Evolutionary conservation across 2,329 filamentous ascomycete genomes (phyloP).

Genomic region (Colletotrichum karsti): DNA sequence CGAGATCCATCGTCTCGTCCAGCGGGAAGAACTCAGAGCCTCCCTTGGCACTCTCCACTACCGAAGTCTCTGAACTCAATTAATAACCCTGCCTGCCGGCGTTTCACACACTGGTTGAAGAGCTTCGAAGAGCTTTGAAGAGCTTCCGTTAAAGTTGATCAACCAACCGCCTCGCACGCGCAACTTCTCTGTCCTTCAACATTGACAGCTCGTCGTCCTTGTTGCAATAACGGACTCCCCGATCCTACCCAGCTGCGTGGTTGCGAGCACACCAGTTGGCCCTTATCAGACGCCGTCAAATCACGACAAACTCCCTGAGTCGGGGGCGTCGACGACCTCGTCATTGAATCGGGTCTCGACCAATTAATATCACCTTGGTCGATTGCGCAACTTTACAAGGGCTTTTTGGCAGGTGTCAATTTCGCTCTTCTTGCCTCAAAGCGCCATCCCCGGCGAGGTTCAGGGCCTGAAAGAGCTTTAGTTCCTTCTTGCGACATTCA

Average conservation of each 20-base stretch:
- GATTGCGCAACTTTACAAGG: slow-evolving; percentile 28
- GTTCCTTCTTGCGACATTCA: slow-evolving; percentile 14
- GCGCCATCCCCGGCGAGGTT: slow-evolving; percentile 17
- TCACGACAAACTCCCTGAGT: slow-evolving; percentile 5
- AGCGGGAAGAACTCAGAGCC: slow-evolving; percentile 20
- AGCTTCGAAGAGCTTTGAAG: slow-evolving; percentile 13
- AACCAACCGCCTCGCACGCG: neutral
- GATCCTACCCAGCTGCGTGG: neutral
- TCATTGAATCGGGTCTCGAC: slow-evolving; percentile 1
- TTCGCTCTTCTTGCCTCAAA: slow-evolving; percentile 19
- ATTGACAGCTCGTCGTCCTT: neutral
- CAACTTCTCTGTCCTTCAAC: neutral
- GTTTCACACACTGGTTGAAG: neutral
- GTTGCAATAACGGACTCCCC: neutral
- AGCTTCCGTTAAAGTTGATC: slow-evolving; percentile 7
- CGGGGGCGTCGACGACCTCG: neutral
- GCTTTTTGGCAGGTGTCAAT: slow-evolving; percentile 11
- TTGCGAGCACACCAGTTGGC: slow-evolving; percentile 1
- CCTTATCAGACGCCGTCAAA: slow-evolving; percentile 7
- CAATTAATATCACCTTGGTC: slow-evolving; percentile 13
- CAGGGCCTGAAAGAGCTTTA: slow-evolving; percentile 15
- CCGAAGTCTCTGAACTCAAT: slow-evolving; percentile 21
- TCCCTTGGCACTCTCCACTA: slow-evolving; percentile 28
- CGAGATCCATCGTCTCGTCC: slow-evolving; percentile 25
- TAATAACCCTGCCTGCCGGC: slow-evolving; percentile 14